Base-by-base conservation (phyloP, 352 stramenopile genomes). In the Chrysophaeum taylorii region DNA sequence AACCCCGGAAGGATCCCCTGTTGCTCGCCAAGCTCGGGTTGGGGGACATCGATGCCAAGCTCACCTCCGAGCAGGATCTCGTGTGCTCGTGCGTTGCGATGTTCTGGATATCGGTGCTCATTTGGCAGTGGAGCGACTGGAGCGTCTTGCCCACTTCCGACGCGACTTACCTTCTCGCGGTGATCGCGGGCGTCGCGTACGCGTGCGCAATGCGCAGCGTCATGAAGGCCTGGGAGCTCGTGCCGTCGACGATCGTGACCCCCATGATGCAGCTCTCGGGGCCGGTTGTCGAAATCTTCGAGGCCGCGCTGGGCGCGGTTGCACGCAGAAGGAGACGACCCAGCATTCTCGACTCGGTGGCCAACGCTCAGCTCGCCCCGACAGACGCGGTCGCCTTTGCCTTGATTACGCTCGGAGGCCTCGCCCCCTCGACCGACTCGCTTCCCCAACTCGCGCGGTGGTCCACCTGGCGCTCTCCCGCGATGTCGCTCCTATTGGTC, bases 161-260 rank as follows among this genome's bases (percentile, higher is more conserved):
- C 45, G 23, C 23, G 45, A 25, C 45, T 27, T 57, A 57, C 45
- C 5, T 57, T 5, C 45, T 57, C 45, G n/a, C 18, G 18, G 7
- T 12, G 18, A 5, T 57, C 45, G 45, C 9, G 14, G 45, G 45
- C 9, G 9, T 57, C 23, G 9, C 31, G 5, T 57, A 57, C 45
- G 45, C 9, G 18, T 57, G n/a, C 31, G 45, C 45, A 27, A 57
- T 57, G 45, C n/a, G n/a, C 18, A 33, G 18, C 45, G 23, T 57
- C 12, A 57, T 57, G 45, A 57, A 57, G 45, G 45, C 45, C 9
- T 57, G 45, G 45, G 45, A 57, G 45, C 45, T 33, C 45, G 45
- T 57, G 9, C 45, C 45, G 18, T 57, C 45, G 45, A 57, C 45
- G 7, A 57, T 57, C 23, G 45, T 57, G 9, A 27, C 23, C 18